Base-by-base conservation (phyloP, 192 early-diverging fungal genomes). In the Coemansia sp. region DNA sequence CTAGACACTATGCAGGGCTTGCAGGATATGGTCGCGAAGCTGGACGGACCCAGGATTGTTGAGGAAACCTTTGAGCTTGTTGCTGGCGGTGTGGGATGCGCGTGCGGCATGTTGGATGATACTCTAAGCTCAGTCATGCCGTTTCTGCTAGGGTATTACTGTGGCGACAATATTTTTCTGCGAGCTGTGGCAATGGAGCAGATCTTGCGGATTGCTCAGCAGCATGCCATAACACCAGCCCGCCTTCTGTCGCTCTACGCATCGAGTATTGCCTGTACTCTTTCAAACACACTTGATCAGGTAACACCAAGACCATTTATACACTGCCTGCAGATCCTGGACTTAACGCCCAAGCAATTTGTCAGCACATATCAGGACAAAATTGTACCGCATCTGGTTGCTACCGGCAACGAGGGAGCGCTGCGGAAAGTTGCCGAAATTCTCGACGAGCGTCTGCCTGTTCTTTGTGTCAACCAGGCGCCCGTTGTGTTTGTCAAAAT, bases 181-280 rank as follows among this genome's bases (percentile, higher is more conserved):
- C 70, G 64, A 2, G 71, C 77, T 2, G 77, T 80, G 57, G 77
- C 77, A 5, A 73, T 73, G 70, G 77, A 80, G 39, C 77, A 80
- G 57, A 44, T 80, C 38, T 39, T 80, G 39, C 24, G 23, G 2
- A 51, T 80, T 9, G 42, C 77, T 12, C 58, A 70, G 18, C 55
- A 48, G 34, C 77, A 70, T 21, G 54, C 33, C 17, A 44, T 69
- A 11, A 55, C 70, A 19, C 51, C 74, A 17, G 23, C 71, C 4
- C 49, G 24, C 22, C 50, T 80, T 22, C 64, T 80, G 9, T 43
- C 56, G 11, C 41, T 46, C 12, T 67, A 64, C 51, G 44, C 77
- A 2, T 39, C 50, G 9, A 57, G 49, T 41, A 64, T 80, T 37
- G 57, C 71, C 2, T 66, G 67, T 22, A 59, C 64, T 5, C 43